Base-by-base conservation (phyloP, 441 rosid species). In the Pelargonium australe region DNA sequence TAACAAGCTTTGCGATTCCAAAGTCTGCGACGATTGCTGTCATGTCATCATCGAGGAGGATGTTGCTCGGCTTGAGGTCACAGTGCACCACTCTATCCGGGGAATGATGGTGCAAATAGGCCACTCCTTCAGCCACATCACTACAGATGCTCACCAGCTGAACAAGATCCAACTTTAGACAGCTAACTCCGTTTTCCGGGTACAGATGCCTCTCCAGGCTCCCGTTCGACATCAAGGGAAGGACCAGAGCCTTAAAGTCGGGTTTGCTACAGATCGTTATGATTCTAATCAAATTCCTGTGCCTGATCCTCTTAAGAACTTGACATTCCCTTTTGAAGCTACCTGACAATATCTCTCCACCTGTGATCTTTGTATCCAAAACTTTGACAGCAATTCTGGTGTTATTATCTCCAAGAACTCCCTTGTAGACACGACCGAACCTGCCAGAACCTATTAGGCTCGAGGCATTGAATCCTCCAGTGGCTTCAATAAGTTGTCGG, bases 11-110 rank as follows among this genome's bases (percentile, higher is more conserved):
- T 23, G 82, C 82, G 17, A 80, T 78, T 40, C 86, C 84, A n/a
- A 83, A 80, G 65, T 83, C 82, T 7, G 82, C 75, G 53, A 83
- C 82, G 62, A 76, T 40, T 19, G 84, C 84, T 2, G 82, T 78
- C 86, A 80, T 83, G 61, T 83, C 82, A 45, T 80, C 80, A 4
- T 77, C 77, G 63, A 83, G 86, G 71, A 83, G 86, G 71, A 80
- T 73, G 67, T 83, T 80, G 72, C 81, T 83, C 2, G 84, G 82
- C 70, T 83, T 80, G 61, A 83, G 78, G 77, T 83, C 82, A 41
- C 86, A 78, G 11, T 80, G 86, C 34, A 78, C 70, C 10, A 83
- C 81, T 63, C 73, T 64, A 45, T 75, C 76, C 0, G 78, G 82
- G 5, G 77, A 83, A 34, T 80, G 81, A 66, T 83, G 84, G 72